A percentile compares a stretch with the other conserved stretches of the same genome.
Evolutionary conservation across 352 stramenopile genomes (phyloP).

Genomic region (Plasmopara halstedii): DNA sequence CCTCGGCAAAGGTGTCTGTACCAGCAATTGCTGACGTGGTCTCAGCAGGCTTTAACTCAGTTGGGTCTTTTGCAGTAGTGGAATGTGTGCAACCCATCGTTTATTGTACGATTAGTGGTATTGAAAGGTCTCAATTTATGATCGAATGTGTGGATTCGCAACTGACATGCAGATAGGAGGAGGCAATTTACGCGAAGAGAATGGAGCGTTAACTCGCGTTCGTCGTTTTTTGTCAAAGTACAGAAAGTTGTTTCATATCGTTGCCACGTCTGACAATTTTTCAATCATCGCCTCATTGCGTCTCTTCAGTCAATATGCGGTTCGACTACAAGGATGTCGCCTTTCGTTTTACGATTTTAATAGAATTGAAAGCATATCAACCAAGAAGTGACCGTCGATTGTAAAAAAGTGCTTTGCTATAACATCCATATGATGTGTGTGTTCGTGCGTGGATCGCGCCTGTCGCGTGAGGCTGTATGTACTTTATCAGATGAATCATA

Average conservation of each 20-base stretch:
- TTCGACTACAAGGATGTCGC: no score
- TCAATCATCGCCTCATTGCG: no score
- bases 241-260: not conserved
- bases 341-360: no score
- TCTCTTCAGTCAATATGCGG: no score
- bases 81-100: slow-evolving; percentile 31
- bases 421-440: no score
- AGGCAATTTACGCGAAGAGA: slow-evolving; percentile 4
- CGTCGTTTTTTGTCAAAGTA: not conserved
- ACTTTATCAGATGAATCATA: no score
- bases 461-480: no score
- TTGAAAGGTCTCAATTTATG: slow-evolving; percentile 15
- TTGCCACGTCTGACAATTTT: not conserved
- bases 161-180: slow-evolving; percentile 12
- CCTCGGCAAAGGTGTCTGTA: slow-evolving; percentile 12
- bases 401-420: no score
- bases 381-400: no score
- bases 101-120: slow-evolving; percentile 2
- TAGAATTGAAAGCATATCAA: no score
- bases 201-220: no score
- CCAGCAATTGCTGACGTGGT: slow-evolving; percentile 9
- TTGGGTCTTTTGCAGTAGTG: slow-evolving; percentile 22
- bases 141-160: slow-evolving; percentile 16
- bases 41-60: slow-evolving; percentile 15
- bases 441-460: no score